Evolutionary conservation across 495 filamentous ascomycete genomes (phyloP), one percentile per base, ranked within the genome.

Genomic region (Friedmanniomyces endolithicus): DNA sequence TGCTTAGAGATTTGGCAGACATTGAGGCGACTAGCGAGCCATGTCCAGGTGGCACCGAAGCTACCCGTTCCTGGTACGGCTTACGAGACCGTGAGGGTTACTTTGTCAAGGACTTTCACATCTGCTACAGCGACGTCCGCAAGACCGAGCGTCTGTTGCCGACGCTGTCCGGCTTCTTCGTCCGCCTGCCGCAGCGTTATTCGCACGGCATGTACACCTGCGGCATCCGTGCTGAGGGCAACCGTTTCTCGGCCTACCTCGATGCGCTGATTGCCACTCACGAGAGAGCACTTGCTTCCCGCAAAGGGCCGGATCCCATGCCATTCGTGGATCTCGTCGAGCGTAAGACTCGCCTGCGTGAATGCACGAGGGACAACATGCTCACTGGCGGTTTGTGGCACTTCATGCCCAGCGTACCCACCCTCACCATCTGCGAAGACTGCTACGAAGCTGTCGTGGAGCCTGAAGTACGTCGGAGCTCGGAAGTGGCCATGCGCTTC

Each of bases 361-460:
- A 82, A 59, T 87, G 83, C 60, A 65, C 66, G 6, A 70, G 73
- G 14, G 79, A 82, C 63, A 70, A 65, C 11, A 71, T 74, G 7
- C 61, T 77, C 14, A 57, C 70, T 31, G 66, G 68, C 47, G 66
- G 68, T 46, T 69, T 68, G 0, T 86, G 82, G 82, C 76, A 85
- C 65, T 77, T 76, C 59, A 82, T 83, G 51, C 76, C 81, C 0
- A 61, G 70, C 12, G 66, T 85, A 0, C 81, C 80, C 20, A 78
- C 84, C 45, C 73, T 87, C 57, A 82, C 80, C 6, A 76, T 84
- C 46, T 87, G 83, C 68, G 77, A 82, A 58, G 80, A 84, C 64
- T 87, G 86, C 68, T 90, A 82, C 65, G 75, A 80, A 11, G 75
- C 79, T 4, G 76, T 84, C 0, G 77, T 90, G 9, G 79, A 76